Evolutionary conservation across 768 basidiomycete species (phyloP).

Genomic region (Lentinula lateritia): DNA sequence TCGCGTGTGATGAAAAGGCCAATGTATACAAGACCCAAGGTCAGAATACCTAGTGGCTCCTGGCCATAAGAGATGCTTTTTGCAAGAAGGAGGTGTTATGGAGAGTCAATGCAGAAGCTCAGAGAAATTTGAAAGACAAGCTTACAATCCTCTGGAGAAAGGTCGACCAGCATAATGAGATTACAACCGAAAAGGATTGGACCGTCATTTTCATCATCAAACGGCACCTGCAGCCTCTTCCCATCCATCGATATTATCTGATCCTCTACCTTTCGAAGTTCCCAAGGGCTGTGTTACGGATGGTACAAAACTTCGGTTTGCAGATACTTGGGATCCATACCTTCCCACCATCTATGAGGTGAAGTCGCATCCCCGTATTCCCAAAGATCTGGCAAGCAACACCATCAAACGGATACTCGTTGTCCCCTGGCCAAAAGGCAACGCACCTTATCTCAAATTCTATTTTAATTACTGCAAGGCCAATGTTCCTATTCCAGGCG

Average conservation of each 20-base stretch:
- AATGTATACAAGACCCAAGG: constrained; percentile 95
- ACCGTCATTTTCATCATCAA: too few species aligned
- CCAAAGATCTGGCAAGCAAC: neutral
- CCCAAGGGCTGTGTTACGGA: too few species aligned
- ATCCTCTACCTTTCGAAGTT: too few species aligned
- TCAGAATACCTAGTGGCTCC: constrained; percentile 88
- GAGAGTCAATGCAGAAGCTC: constrained; percentile 73
- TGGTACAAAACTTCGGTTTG: too few species aligned
- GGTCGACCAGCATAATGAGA: constrained; percentile 77
- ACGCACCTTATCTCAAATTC: neutral
- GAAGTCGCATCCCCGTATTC: neutral
- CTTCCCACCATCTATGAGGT: neutral
- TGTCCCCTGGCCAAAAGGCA: neutral
- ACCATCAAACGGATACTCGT: neutral
- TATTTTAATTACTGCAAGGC: too few species aligned
- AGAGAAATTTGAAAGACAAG: constrained; percentile 75
- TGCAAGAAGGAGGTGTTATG: constrained; percentile 89
- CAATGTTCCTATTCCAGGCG: too few species aligned
- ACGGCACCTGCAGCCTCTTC: too few species aligned
- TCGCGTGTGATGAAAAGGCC: constrained; percentile 86
- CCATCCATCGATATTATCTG: too few species aligned
- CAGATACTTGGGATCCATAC: too few species aligned
- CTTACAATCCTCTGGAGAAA: constrained; percentile 62
- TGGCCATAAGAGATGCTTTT: constrained; percentile 92
- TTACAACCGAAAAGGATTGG: constrained; percentile 94